Conservation (phyloP, 2,329 filamentous ascomycete species). For the Ceratocystis ficicola region DNA sequence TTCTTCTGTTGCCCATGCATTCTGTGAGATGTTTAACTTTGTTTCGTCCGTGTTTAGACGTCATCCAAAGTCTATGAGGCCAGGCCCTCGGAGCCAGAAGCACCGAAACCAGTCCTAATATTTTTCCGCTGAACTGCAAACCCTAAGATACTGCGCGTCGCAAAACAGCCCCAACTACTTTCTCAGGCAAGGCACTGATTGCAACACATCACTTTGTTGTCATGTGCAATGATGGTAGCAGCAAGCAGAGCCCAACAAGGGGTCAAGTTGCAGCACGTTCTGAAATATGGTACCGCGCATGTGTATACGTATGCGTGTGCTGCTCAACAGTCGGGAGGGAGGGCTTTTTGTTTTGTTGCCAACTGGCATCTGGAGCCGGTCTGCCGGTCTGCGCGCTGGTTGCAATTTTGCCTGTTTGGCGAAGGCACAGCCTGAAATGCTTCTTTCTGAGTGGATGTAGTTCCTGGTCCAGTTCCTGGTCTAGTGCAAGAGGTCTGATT, state of each 20-base stretch:
- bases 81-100: not conserved
- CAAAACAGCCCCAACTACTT: not conserved
- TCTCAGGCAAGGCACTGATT: not conserved
- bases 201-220: not conserved
- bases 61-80: not conserved
- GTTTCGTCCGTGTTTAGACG: slow-evolving; percentile 7
- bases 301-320: not conserved
- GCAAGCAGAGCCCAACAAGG: not conserved
- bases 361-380: not conserved
- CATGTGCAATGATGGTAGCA: not conserved
- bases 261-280: not conserved
- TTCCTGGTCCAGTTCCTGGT: too few relatives aligned
- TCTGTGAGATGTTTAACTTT: not conserved
- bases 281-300: not conserved
- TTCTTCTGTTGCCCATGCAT: not conserved
- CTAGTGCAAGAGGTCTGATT: not conserved
- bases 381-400: not conserved
- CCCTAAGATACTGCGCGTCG: too few relatives aligned
- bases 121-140: too few relatives aligned
- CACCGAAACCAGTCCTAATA: not conserved
- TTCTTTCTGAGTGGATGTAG: not conserved
- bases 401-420: not conserved
- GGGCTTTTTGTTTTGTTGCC: not conserved
- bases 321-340: not conserved
- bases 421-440: not conserved